Base-by-base conservation (phyloP, 2,329 filamentous ascomycete genomes). In the Ceratocystis papillata region DNA sequence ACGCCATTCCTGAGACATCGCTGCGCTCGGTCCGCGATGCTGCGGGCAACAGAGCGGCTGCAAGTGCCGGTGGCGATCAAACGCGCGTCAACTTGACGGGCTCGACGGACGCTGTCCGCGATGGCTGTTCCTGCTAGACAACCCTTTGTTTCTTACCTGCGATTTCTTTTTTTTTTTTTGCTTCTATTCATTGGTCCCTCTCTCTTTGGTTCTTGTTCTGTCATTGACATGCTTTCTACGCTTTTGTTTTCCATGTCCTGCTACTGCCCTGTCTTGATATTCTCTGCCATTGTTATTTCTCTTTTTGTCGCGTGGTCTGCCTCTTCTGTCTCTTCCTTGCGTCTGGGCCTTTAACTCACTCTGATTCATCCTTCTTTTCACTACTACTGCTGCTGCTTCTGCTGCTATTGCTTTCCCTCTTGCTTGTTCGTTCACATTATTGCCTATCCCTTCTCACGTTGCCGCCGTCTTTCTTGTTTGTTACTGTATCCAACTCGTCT, bases 1-100 rank as follows among this genome's bases (percentile, higher is more conserved):
- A 97, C 74, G 91, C 92, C 50, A 99, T 99, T 72, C 94, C 94
- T 1, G 94, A 99, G 80, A 96, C 91, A 64, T 96, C 90, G 69
- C 79, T 97, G 75, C 97, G 97, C 84, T 92, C 87, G 63, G 83
- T 89, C 44, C 84, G 90, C 71, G 88, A 88, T n/a, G 79, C 83
- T 20, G 82, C 83, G n/a, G 87, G 85, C 61, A 44, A 53, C 8
- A 37, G 65, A 30, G 80, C 84, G 20, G 79, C 81, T 67, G 81
- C 79, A 70, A 78, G 81, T 66, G 79, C 83, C 72, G 82, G 84
- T 75, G 76, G 79, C 66, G 81, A 88, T 74, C 83, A 92, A 77
- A 80, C 88, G 72, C 83, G 91, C 71, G 91, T 97, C 69, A 96
- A 94, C 75, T 78, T 96, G 71, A 87, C 85, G 62, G 88, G 87